These are phyloP conservation scores for Trichoderma sp. DNA, from an alignment of 2,329 filamentous ascomycete species.

Conservation along the genomic window DNA sequence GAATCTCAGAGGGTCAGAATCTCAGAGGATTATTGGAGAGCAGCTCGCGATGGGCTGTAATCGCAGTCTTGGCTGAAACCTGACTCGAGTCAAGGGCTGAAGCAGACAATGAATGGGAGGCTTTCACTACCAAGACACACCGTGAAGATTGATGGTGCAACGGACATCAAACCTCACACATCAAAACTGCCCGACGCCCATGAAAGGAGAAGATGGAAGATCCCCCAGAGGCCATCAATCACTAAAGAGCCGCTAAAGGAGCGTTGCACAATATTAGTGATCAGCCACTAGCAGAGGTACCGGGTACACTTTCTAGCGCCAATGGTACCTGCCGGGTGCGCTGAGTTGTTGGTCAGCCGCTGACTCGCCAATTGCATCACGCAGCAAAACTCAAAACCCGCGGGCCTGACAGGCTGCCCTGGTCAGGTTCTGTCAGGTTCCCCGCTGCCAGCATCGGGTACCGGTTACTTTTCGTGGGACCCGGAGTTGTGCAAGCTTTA, in stretches of 20 bases:
- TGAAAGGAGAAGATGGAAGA: not conserved
- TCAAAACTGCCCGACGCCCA: not conserved
- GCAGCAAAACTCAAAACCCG: not conserved
- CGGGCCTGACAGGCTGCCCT: not conserved
- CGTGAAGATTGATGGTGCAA: not conserved
- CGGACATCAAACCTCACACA: not conserved
- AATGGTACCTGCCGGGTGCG: not conserved
- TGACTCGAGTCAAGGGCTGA: not conserved
- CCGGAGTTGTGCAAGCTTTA: not conserved
- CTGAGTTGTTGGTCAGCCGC: not conserved
- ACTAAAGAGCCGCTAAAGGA: not conserved
- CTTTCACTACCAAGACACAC: not conserved
- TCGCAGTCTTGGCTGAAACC: not conserved
- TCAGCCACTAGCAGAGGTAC: not conserved
- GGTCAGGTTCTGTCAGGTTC: not conserved
- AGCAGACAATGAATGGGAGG: not conserved
- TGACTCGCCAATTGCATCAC: not conserved
- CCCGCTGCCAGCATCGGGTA: not conserved
- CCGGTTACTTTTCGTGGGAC: not conserved
- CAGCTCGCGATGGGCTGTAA: not conserved
- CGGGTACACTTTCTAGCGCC: not conserved
- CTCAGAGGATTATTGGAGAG: not conserved
- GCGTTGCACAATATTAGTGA: not conserved
- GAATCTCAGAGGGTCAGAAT: not conserved
- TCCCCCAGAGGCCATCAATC: not conserved